Conservation (phyloP, 2,329 filamentous ascomycete genomes). For the Trichophyton schoenleinii region DNA sequence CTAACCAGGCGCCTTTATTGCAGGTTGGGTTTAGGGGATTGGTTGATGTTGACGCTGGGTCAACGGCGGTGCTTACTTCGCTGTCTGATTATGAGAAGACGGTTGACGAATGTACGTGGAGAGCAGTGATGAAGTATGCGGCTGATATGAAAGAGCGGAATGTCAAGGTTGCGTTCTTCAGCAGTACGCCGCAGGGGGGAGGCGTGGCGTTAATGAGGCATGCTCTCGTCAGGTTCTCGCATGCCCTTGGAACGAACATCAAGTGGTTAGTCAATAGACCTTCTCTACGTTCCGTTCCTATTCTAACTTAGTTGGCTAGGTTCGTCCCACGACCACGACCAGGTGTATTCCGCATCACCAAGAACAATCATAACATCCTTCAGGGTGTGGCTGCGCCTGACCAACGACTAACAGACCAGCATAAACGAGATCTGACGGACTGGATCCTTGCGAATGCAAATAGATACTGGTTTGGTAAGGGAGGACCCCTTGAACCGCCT, state of each 20-base stretch:
- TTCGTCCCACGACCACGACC: conserved; percentile 67
- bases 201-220: conserved; percentile 74
- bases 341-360: conserved; percentile 69
- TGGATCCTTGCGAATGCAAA: conserved; percentile 65
- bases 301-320: conserved; percentile 23
- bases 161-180: conserved; percentile 65
- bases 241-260: conserved; percentile 53
- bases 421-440: conserved; percentile 50
- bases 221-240: conserved; percentile 59
- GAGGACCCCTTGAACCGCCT: conserved; percentile 52
- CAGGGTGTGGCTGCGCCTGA: conserved; percentile 60
- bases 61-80: conserved; percentile 49
- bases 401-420: conserved; percentile 50
- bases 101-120: conserved; percentile 52
- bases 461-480: conserved; percentile 58
- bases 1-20: conserved; percentile 55
- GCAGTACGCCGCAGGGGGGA: conserved; percentile 67
- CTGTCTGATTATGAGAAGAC: conserved; percentile 48
- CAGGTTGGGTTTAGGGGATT: conserved; percentile 53
- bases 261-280: conserved; percentile 49
- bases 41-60: conserved; percentile 58
- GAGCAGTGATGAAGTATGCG: conserved; percentile 51
- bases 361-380: conserved; percentile 79
- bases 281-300: too few relatives aligned
- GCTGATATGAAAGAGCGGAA: conserved; percentile 50